A percentile compares a stretch with the other conserved stretches of the same genome.
Evolutionary conservation across 441 rosid genomes (phyloP).

Genomic region (Gossypium laxum): DNA sequence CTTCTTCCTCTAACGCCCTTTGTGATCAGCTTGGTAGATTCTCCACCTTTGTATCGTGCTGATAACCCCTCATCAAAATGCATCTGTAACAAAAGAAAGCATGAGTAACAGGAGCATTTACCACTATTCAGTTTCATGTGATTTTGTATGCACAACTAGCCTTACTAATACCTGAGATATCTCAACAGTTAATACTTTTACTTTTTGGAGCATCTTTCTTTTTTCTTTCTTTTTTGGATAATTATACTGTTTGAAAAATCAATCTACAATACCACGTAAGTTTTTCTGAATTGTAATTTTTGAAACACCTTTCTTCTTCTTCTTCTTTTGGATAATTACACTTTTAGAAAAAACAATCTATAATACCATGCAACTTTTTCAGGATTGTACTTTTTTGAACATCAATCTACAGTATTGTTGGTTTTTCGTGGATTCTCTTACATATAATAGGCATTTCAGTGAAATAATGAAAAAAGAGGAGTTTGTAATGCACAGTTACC

Average conservation of each 20-base stretch:
- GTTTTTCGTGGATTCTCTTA: background rate
- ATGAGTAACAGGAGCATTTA: background rate
- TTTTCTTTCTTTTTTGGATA: background rate
- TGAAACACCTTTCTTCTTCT: background rate
- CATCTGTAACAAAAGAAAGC: constrained; percentile 41
- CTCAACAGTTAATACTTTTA: background rate
- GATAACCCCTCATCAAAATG: constrained; percentile 94
- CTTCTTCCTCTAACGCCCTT: constrained; percentile 76
- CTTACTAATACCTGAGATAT: background rate
- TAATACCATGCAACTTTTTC: background rate
- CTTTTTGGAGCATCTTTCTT: background rate
- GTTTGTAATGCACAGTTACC: constrained; percentile 24
- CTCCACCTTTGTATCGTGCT: constrained; percentile 73
- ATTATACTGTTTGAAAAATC: background rate
- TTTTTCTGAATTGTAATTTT: background rate
- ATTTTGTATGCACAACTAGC: background rate
- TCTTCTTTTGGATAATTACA: background rate
- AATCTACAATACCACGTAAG: background rate
- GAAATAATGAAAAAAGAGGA: background rate
- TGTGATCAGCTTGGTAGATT: constrained; percentile 58
- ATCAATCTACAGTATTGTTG: background rate
- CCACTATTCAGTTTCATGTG: background rate
- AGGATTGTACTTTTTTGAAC: background rate
- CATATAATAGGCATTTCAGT: background rate
- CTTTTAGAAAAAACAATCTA: background rate